Evolutionary conservation across 768 basidiomycete genomes (phyloP).

Genomic region (Boletus rubescentipes): DNA sequence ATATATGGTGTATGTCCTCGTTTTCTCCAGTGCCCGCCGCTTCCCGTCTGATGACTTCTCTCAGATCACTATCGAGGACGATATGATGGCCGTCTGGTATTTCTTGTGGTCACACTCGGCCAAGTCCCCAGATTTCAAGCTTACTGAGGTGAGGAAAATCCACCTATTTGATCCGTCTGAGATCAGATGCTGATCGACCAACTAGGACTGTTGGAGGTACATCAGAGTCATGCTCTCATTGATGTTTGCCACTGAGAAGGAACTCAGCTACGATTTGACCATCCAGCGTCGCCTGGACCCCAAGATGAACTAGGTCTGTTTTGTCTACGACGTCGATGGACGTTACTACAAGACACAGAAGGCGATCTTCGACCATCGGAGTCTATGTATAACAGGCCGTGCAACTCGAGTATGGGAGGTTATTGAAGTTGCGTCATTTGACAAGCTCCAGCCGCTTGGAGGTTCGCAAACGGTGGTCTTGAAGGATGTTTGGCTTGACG

Average conservation of each 20-base stretch:
- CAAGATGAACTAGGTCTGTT: not conserved
- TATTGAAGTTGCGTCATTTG: not conserved
- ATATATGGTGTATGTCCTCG: not conserved
- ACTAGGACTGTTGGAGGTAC: not conserved
- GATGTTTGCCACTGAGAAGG: not conserved
- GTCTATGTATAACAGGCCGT: not conserved
- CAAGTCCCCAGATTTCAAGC: not conserved
- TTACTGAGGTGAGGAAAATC: not conserved
- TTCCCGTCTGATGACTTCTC: not conserved
- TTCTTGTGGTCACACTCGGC: not conserved
- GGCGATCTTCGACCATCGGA: not conserved
- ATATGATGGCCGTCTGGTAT: too few species aligned
- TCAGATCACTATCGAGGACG: not conserved
- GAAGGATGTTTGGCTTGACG: not conserved
- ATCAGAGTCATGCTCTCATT: not conserved
- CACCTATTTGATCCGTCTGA: not conserved
- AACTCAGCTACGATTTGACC: not conserved
- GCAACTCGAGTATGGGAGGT: not conserved
- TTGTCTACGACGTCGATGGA: not conserved
- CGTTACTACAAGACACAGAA: not conserved
- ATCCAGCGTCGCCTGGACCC: not conserved
- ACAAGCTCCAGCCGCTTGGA: not conserved
- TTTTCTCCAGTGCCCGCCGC: not conserved
- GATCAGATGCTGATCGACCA: not conserved
- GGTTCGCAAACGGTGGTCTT: not conserved